Base-by-base conservation (phyloP, 306 rosid species). In the Carpinus fangiana region DNA sequence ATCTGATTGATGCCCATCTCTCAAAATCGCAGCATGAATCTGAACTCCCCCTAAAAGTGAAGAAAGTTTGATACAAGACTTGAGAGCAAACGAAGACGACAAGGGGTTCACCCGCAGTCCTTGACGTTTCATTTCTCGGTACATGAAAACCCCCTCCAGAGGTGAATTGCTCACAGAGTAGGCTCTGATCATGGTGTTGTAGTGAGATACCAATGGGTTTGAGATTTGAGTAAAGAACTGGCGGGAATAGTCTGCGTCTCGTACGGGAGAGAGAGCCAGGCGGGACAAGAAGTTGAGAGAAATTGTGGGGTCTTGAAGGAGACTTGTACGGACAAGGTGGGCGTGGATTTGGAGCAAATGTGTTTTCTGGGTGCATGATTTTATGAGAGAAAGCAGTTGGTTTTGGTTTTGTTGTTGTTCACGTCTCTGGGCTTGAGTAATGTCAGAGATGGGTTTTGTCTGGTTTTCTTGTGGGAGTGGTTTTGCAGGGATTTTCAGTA, bases 261-360 rank as follows among this genome's bases (percentile, higher is more conserved):
- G 90, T 43, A 82, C 73, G 0, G 90, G 86, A 16, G 87, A 64
- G 69, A 89, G 88, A 12, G 97, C 90, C 11, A 85, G 9, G 8
- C 89, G 89, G 80, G 88, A 75, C 83, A 94, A 75, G 82, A 92
- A 94, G 17, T 72, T 81, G 77, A 87, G 85, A 83, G 88, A 80
- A 72, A 94, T 62, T 14, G 78, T 11, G 80, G 90, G 82, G 85
- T 88, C 82, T 74, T 81, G 84, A 72, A 87, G 20, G 57, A 87
- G 90, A 36, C 86, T 67, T 13, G 85, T 75, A 43, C 80, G 80
- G 79, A 92, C 14, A 38, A 89, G 84, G 57, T 70, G 91, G 86
- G 98, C 93, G 70, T 92, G 98, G 70, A 92, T 86, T 89, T 92
- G 97, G 78, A 80, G 88, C 81, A 94, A 79, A 12, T 87, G 91